Evolutionary conservation across 768 basidiomycete genomes (phyloP).

Genomic region (Cyclocybe aegerita): DNA sequence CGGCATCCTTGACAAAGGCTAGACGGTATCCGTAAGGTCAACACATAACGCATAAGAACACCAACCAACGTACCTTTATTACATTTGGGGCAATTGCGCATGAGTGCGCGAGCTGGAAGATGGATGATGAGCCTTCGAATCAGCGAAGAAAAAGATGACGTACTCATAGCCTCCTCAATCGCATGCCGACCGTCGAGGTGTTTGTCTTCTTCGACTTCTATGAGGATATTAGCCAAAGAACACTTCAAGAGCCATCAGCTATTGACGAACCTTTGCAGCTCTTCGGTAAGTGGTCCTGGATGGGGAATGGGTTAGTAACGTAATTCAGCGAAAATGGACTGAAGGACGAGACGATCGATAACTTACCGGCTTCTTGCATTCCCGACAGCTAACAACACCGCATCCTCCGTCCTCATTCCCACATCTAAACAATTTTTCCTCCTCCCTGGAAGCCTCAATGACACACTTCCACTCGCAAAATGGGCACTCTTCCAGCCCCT

Average conservation of each 20-base stretch:
- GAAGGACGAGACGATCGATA: not conserved
- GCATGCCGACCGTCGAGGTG: slow-evolving; percentile 72
- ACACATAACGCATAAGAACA: not conserved
- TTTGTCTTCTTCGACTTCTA: slow-evolving; percentile 77
- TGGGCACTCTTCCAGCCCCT: slow-evolving; percentile 86
- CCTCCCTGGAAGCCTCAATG: slow-evolving; percentile 54
- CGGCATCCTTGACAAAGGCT: slow-evolving; percentile 77
- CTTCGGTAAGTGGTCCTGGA: slow-evolving; percentile 78
- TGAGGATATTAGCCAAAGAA: not conserved
- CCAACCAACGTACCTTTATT: slow-evolving; percentile 54
- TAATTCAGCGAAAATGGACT: slow-evolving; percentile 4
- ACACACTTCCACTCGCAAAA: slow-evolving; percentile 86
- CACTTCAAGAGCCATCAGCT: not conserved
- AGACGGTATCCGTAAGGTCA: slow-evolving; percentile 1
- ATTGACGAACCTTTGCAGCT: slow-evolving; percentile 64
- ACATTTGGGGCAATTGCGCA: slow-evolving; percentile 89
- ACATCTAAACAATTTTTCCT: slow-evolving; percentile 62
- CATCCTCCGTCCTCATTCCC: slow-evolving; percentile 70
- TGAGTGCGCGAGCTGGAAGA: slow-evolving; percentile 66
- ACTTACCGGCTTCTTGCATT: slow-evolving; percentile 72
- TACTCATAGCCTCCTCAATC: slow-evolving; percentile 94
- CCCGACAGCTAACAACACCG: slow-evolving; percentile 72
- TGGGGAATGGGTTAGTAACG: not conserved
- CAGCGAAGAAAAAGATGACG: slow-evolving; percentile 14
- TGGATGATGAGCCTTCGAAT: slow-evolving; percentile 1